phyloP scores from a whole-genome alignment of 2,329 filamentous ascomycete genomes.

The Podosphaera leucotricha region DNA sequence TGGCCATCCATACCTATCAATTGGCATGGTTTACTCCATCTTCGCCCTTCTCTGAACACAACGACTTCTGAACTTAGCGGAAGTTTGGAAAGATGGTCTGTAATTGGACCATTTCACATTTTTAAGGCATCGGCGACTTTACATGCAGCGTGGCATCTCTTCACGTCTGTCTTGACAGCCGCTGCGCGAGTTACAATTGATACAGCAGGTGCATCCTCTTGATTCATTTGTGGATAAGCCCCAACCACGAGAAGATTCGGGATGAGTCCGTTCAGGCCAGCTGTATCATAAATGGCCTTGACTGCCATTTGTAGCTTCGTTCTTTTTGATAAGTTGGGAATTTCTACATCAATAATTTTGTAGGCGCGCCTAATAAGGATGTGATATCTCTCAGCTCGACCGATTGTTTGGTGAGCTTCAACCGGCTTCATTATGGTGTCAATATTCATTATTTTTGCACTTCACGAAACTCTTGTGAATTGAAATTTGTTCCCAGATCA shows the following conservation, averaged over 20 bases:
- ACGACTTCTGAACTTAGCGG: background rate
- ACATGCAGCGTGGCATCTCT: background rate
- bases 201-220: background rate
- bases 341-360: background rate
- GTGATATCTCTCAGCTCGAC: conserved; percentile 1
- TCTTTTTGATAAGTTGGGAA: background rate
- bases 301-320: background rate
- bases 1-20: background rate
- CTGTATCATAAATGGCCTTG: background rate
- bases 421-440: conserved; percentile 1
- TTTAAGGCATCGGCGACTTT: background rate
- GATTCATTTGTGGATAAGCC: background rate
- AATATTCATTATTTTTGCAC: background rate
- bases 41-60: background rate
- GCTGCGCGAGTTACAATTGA: background rate
- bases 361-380: background rate
- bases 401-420: conserved; percentile 1
- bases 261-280: background rate
- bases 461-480: conserved; percentile 1
- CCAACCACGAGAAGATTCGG: background rate
- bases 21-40: background rate
- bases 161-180: conserved; percentile 2
- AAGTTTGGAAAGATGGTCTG: background rate
- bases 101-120: background rate
- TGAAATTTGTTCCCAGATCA: conserved; percentile 2